Evolutionary conservation across 2,329 filamentous ascomycete genomes (phyloP).

Genomic region (Fusarium sp.): DNA sequence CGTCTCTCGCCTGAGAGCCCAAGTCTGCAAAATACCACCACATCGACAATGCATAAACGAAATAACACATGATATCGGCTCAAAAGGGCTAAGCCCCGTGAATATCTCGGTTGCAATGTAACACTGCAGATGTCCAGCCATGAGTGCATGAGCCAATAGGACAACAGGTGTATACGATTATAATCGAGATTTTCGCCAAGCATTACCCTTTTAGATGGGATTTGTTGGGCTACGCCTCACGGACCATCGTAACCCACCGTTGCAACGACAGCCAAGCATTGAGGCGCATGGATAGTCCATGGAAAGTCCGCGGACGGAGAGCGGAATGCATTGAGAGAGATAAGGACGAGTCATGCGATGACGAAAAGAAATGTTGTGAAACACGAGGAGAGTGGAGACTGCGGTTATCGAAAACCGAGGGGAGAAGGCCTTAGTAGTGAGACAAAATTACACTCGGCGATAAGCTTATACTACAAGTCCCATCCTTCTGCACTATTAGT

Average conservation of each 20-base stretch:
- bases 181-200: neutral
- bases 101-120: accelerated
- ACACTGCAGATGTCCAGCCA: neutral
- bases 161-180: neutral
- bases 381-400: neutral
- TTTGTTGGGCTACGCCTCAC: neutral
- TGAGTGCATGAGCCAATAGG: neutral
- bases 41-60: neutral
- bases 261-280: neutral
- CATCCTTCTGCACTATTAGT: neutral
- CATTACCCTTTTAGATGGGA: neutral
- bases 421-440: accelerated
- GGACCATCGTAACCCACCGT: neutral
- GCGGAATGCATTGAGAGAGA: accelerated
- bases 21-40: neutral
- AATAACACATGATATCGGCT: neutral
- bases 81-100: neutral
- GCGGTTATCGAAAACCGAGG: accelerated
- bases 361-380: neutral
- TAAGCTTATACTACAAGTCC: neutral
- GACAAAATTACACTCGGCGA: neutral
- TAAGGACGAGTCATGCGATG: neutral
- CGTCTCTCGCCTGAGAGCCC: neutral
- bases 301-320: neutral
- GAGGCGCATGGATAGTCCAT: neutral